A percentile compares a stretch with the other conserved stretches of the same genome.
These are phyloP conservation scores for Calonectria montana DNA, from an alignment of 2,329 filamentous ascomycete genomes.

Conservation along the genomic window DNA sequence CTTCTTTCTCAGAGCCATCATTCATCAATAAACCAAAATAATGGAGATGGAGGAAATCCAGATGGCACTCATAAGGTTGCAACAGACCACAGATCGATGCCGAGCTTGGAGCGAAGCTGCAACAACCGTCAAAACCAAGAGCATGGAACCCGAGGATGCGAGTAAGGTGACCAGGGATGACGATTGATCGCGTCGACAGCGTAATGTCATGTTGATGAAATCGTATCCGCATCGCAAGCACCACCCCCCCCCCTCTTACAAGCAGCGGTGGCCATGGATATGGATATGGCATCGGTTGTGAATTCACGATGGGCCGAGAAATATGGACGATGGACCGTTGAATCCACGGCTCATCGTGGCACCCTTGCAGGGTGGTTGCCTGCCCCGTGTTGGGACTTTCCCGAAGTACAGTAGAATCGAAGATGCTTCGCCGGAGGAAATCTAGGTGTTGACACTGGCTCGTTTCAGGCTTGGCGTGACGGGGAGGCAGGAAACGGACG, in stretches of 20 bases:
- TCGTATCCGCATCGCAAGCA: constrained; percentile 23
- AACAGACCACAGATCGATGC: constrained; percentile 13
- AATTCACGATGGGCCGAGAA: constrained; percentile 19
- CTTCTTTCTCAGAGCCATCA: neutral
- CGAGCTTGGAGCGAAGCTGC: constrained; percentile 24
- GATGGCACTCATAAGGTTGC: neutral
- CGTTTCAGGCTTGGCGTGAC: constrained; percentile 17
- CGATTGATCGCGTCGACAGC: constrained; percentile 12
- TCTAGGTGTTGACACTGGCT: constrained; percentile 9
- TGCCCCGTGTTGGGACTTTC: constrained; percentile 10
- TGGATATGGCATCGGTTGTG: neutral
- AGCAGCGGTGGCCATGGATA: neutral
- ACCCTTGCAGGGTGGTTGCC: neutral
- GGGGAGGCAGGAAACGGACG: constrained; percentile 28
- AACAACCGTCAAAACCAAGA: constrained; percentile 5
- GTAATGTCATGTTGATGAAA: constrained; percentile 1
- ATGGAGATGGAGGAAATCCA: constrained; percentile 4
- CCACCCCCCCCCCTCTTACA: neutral
- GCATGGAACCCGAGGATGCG: constrained; percentile 14
- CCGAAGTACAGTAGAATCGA: constrained; percentile 11
- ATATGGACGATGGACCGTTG: constrained; percentile 24
- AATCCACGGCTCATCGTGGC: constrained; percentile 12
- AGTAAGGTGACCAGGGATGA: constrained; percentile 13
- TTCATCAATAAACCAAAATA: neutral
- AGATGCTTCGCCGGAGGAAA: constrained; percentile 11